These are phyloP conservation scores for Cenchrus fungigraminus DNA, from an alignment of 176 grass and related monocot species.

Conservation along the genomic window DNA sequence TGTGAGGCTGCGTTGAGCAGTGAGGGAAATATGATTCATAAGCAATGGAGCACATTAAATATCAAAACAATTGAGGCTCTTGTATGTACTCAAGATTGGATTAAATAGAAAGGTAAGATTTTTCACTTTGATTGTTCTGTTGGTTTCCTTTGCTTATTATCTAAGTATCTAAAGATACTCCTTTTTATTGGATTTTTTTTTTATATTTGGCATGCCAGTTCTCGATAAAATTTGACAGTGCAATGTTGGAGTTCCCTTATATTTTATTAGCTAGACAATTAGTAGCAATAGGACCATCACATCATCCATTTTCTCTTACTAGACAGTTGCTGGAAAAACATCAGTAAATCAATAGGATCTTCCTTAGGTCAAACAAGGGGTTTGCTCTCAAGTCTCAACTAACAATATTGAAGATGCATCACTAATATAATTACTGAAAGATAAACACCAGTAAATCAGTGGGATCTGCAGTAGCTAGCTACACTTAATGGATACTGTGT, in stretches of 20 bases:
- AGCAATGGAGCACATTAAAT: slow-evolving; percentile 51
- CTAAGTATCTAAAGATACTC: neutral
- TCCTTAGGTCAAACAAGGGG: neutral
- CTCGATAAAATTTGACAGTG: neutral
- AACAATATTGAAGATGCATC: slow-evolving; percentile 4
- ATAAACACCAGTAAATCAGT: neutral
- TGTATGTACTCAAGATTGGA: slow-evolving; percentile 56
- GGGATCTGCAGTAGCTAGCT: neutral
- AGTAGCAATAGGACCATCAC: too few species aligned
- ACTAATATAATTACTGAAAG: too few species aligned
- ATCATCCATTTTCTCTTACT: too few species aligned
- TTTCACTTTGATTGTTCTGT: slow-evolving; percentile 8
- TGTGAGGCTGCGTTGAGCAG: slow-evolving; percentile 31
- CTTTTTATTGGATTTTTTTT: neutral
- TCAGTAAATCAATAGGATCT: neutral
- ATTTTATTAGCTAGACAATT: slow-evolving; percentile 16
- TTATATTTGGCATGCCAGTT: slow-evolving; percentile 7
- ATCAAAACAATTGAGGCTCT: slow-evolving; percentile 62
- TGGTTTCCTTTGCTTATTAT: neutral
- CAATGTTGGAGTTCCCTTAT: neutral
- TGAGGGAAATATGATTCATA: slow-evolving; percentile 36
- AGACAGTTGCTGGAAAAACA: neutral
- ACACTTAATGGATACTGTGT: neutral
- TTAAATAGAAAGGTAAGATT: slow-evolving; percentile 41
- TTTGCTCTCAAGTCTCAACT: neutral